Evolutionary conservation across 306 rosid genomes (phyloP).

Genomic region (Rubus idaeus): DNA sequence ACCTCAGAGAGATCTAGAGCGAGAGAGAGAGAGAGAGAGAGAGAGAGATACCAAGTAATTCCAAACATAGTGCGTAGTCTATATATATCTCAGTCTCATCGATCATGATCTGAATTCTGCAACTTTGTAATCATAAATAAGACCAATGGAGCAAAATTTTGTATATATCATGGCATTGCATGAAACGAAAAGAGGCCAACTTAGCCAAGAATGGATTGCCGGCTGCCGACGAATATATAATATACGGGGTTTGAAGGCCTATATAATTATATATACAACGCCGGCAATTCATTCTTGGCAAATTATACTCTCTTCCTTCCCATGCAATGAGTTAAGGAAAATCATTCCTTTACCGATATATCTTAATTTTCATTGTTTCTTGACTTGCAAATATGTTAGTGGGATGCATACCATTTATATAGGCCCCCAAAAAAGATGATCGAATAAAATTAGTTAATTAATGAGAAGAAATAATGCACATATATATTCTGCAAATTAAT

Average conservation of each 20-base stretch:
- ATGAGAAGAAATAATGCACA: background rate
- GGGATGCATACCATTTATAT: background rate
- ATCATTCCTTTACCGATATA: background rate
- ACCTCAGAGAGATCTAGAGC: too few species aligned
- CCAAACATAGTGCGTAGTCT: too few species aligned
- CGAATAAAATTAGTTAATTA: background rate
- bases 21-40: too few species aligned
- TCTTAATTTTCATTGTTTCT: background rate
- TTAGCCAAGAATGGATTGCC: slow-evolving; percentile 47
- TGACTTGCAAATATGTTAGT: background rate
- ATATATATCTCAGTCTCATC: too few species aligned
- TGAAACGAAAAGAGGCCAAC: slow-evolving; percentile 31
- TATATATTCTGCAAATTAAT: background rate
- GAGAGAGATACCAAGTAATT: too few species aligned
- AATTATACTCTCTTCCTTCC: slow-evolving; percentile 27
- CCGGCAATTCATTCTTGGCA: slow-evolving; percentile 69
- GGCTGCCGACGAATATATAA: background rate
- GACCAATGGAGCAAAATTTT: too few species aligned
- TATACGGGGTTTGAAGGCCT: background rate
- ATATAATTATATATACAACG: background rate
- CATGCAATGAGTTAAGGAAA: slow-evolving; percentile 21
- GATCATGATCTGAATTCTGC: too few species aligned
- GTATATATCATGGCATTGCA: slow-evolving; percentile 20
- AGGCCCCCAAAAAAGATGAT: background rate
- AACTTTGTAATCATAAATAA: too few species aligned